phyloP scores from a whole-genome alignment of 2,329 filamentous ascomycete species.

The Trichoderma asperellum region DNA sequence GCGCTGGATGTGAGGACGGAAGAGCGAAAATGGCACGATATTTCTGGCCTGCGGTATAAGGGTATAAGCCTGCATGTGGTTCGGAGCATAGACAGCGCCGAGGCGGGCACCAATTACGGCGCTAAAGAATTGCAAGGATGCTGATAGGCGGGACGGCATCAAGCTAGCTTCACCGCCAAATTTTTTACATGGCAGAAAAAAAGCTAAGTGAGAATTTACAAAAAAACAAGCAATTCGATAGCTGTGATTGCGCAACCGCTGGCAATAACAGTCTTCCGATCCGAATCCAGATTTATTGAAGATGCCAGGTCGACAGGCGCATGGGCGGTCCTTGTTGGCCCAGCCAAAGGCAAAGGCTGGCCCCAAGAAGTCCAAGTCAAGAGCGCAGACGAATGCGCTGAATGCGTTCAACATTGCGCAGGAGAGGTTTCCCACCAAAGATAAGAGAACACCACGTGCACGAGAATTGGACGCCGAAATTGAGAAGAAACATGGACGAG shows the following conservation, averaged over 20 bases:
- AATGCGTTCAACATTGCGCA: slow-evolving; percentile 63
- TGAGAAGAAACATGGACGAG: slow-evolving; percentile 50
- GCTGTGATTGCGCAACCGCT: slow-evolving; percentile 8
- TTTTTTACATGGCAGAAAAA: slow-evolving; percentile 41
- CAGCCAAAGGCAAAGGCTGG: slow-evolving; percentile 41
- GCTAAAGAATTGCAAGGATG: slow-evolving; percentile 29
- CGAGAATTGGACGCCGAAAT: slow-evolving; percentile 56
- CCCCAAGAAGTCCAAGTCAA: slow-evolving; percentile 53
- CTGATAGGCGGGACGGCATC: slow-evolving; percentile 41
- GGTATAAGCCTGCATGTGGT: not conserved
- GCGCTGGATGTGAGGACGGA: slow-evolving; percentile 15
- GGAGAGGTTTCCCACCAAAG: slow-evolving; percentile 53
- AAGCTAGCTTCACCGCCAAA: slow-evolving; percentile 39
- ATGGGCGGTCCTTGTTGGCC: slow-evolving; percentile 56
- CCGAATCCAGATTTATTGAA: slow-evolving; percentile 32
- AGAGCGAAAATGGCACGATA: slow-evolving; percentile 20
- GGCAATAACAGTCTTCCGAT: not conserved
- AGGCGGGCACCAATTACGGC: slow-evolving; percentile 15
- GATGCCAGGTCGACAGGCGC: slow-evolving; percentile 64
- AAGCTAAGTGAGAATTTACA: not conserved
- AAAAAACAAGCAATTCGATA: slow-evolving; percentile 7
- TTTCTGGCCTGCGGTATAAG: not conserved
- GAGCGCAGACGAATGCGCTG: slow-evolving; percentile 54
- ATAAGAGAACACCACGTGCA: slow-evolving; percentile 54
- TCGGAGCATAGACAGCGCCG: slow-evolving; percentile 19